Evolutionary conservation across 129 eudicot genomes (phyloP).

Genomic region (Flaveria bidentis): DNA sequence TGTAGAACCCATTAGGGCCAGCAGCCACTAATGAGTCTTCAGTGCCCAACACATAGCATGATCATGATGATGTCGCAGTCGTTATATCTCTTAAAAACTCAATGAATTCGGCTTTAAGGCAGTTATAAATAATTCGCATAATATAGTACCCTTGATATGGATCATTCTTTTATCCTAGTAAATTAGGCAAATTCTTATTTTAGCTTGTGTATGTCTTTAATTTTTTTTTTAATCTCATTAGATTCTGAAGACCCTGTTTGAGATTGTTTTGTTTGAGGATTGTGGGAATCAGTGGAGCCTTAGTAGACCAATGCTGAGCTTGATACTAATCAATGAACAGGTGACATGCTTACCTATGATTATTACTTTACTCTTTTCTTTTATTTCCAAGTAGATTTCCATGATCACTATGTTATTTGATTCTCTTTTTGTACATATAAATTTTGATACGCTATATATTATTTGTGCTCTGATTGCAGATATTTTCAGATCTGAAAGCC

Average conservation of each 20-base stretch:
- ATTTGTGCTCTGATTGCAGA: conserved; percentile 49
- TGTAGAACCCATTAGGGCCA: no score
- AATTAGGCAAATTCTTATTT: not conserved
- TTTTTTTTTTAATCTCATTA: conserved; percentile 32
- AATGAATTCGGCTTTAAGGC: no score
- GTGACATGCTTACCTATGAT: conserved; percentile 30
- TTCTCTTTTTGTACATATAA: not conserved
- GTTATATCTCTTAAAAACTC: no score
- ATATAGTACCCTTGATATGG: not conserved
- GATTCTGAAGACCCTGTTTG: conserved; percentile 90
- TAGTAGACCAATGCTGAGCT: conserved; percentile 91
- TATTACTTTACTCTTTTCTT: not conserved
- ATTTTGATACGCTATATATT: conserved; percentile 14
- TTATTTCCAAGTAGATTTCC: not conserved
- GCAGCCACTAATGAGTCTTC: no score
- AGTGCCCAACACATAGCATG: not conserved
- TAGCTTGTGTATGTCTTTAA: conserved; percentile 6
- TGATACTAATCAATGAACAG: conserved; percentile 86
- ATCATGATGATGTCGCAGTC: not conserved
- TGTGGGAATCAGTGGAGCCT: conserved; percentile 86
- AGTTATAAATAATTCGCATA: no score
- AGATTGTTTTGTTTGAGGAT: conserved; percentile 90
- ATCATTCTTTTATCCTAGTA: not conserved
- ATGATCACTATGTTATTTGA: not conserved
- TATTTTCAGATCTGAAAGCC: conserved; percentile 77